Percentiles rank a stretch among this genome's conserved stretches.
phyloP scores from a whole-genome alignment of 495 filamentous ascomycete species.

The Aspergillus taichungensis region DNA sequence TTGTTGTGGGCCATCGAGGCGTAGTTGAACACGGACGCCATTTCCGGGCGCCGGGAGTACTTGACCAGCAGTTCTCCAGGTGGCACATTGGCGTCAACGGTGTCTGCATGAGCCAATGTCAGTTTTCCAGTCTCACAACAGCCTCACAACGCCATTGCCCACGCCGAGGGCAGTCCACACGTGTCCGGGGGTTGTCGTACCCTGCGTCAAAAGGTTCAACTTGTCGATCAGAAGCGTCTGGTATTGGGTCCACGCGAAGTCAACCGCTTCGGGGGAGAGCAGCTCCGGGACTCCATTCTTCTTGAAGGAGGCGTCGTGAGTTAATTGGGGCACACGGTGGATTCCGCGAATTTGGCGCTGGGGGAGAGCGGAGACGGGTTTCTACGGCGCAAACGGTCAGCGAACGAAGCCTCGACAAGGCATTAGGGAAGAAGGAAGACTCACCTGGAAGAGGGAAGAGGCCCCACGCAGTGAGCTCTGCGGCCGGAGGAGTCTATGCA shows the following conservation, averaged over 20 bases:
- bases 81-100: slow-evolving; percentile 46
- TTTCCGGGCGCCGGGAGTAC: slow-evolving; percentile 66
- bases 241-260: slow-evolving; percentile 77
- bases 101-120: slow-evolving; percentile 27
- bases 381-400: slow-evolving; percentile 22
- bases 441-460: slow-evolving; percentile 27
- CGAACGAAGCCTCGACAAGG: slow-evolving; percentile 1
- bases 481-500: slow-evolving; percentile 42
- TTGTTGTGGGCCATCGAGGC: slow-evolving; percentile 96
- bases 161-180: background rate
- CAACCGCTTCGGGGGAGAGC: slow-evolving; percentile 54
- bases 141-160: too few species aligned
- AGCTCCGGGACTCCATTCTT: slow-evolving; percentile 58
- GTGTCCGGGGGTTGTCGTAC: slow-evolving; percentile 39
- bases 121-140: background rate
- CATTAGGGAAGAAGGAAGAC: slow-evolving; percentile 1
- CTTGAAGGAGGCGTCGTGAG: slow-evolving; percentile 41
- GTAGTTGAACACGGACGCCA: slow-evolving; percentile 82
- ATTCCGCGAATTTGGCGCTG: slow-evolving; percentile 34
- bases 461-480: slow-evolving; percentile 40
- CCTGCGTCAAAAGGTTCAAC: slow-evolving; percentile 63
- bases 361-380: slow-evolving; percentile 33
- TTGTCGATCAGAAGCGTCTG: slow-evolving; percentile 61
- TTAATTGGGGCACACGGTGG: slow-evolving; percentile 53
- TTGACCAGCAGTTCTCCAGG: slow-evolving; percentile 61